Evolutionary conservation across 2,329 filamentous ascomycete species (phyloP), one percentile per base, ranked within the genome.

Genomic region (Microthyrium microscopicum): DNA sequence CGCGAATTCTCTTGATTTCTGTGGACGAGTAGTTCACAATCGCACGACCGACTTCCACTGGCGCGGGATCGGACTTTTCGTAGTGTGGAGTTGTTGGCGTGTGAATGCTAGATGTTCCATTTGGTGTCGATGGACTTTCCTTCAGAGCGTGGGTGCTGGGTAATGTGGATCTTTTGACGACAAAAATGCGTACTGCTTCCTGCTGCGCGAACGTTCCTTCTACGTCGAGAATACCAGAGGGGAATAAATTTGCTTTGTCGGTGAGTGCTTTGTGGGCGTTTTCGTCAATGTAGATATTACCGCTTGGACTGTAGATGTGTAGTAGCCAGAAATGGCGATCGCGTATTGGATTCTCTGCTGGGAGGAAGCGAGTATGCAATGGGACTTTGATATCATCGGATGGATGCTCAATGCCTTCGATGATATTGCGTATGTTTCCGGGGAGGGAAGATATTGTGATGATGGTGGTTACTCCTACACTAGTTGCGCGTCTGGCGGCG

Each of bases 281-380:
- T n/a, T 71, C 61, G 59, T 98, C 89, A 45, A 98, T 91, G 58
- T 82, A 95, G 18, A 98, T 52, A 2, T 78, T 92, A 11, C 89
- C 89, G 47, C 92, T 85, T 0, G 89, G 83, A 17, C 77, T 75
- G 8, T 94, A 72, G 7, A 87, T 89, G 55, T 98, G 83, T 0
- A 95, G 67, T 31, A 98, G 75, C 89, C 89, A 98, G 65, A 98
- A 95, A 51, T 89, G 84, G 40, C 87, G 77, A 52, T 94, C 89
- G 36, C 83, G 75, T 39, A 95, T 89, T 1, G 87, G 85, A 18
- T 80, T 73, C 1, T 69, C 62, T 7, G 83, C 83, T 1, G 85
- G 83, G 9, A 93, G 65, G 63, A 98, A 98, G 37, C 89, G 77
- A 3, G 89, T 98, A 56, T 98, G 89, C 4, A 93, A 61, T 2